Conservation (phyloP, 2,329 filamentous ascomycete genomes). For the Xylariaceae sp. region DNA sequence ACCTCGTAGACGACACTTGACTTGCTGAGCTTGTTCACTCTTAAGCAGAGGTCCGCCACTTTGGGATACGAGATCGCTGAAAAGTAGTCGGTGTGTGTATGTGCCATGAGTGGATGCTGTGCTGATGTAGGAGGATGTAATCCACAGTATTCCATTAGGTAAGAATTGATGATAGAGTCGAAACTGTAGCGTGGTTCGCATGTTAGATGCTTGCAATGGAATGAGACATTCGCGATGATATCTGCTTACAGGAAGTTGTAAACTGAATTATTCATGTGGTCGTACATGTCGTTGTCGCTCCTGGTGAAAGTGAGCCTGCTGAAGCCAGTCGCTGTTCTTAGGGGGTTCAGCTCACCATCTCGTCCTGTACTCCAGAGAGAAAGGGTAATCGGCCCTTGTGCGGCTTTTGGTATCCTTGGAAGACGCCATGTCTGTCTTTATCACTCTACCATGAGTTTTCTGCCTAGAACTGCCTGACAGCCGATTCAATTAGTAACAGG, state of each 20-base stretch:
- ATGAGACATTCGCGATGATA: not conserved
- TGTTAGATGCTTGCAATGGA: not conserved
- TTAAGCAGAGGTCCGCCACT: conserved; percentile 73
- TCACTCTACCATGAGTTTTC: no score
- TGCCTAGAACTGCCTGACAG: no score
- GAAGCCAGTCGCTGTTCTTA: no score
- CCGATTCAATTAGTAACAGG: no score
- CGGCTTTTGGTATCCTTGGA: conserved; percentile 53
- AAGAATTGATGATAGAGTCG: conserved; percentile 86
- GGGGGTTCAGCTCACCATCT: conserved; percentile 60
- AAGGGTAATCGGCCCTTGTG: conserved; percentile 69
- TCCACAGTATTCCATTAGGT: conserved; percentile 74
- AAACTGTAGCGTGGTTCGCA: conserved; percentile 48
- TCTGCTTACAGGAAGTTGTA: conserved; percentile 69
- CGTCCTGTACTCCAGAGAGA: conserved; percentile 76
- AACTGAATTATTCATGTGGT: conserved; percentile 87
- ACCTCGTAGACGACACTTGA: conserved; percentile 90
- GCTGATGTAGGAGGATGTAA: conserved; percentile 66
- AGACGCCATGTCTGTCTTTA: conserved; percentile 28
- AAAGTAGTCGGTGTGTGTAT: conserved; percentile 83
- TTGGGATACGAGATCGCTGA: conserved; percentile 77
- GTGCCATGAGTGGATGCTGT: conserved; percentile 80
- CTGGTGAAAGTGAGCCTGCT: conserved; percentile 38
- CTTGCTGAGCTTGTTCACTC: conserved; percentile 78
- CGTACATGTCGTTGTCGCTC: conserved; percentile 93